phyloP scores from a whole-genome alignment of 805 yeast genomes.

The Kazachstania bromeliacearum region DNA sequence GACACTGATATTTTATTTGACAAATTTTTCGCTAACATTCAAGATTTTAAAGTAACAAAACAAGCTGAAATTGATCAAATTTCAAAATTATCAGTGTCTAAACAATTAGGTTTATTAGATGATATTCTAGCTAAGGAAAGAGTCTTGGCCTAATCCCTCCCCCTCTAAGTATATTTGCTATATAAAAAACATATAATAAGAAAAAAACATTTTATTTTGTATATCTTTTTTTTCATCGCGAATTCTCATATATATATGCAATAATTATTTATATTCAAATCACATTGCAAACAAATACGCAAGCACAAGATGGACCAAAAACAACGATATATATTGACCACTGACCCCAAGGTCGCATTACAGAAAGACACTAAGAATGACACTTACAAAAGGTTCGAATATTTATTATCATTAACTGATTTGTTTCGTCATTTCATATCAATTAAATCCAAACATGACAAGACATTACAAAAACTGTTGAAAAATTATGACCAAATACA shows the following conservation, averaged over 20 bases:
- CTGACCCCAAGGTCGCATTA: slow-evolving; percentile 51
- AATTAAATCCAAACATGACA: slow-evolving; percentile 69
- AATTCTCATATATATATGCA: background rate
- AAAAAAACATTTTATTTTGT: background rate
- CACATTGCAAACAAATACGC: too few relatives aligned
- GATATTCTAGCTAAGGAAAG: slow-evolving; percentile 26
- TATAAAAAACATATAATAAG: background rate
- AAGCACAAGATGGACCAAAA: too few relatives aligned
- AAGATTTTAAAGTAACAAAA: slow-evolving; percentile 38
- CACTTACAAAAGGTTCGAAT: slow-evolving; percentile 69
- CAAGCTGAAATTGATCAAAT: slow-evolving; percentile 9
- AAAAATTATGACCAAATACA: slow-evolving; percentile 44
- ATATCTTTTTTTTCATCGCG: background rate
- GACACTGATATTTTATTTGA: slow-evolving; percentile 89
- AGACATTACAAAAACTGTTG: slow-evolving; percentile 52
- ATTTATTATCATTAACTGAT: slow-evolving; percentile 73
- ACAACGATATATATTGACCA: slow-evolving; percentile 39
- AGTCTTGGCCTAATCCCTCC: slow-evolving; percentile 14
- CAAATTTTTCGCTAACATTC: slow-evolving; percentile 68
- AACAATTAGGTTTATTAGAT: slow-evolving; percentile 15
- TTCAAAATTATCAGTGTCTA: slow-evolving; percentile 14
- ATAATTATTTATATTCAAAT: too few relatives aligned
- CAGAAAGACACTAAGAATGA: slow-evolving; percentile 46
- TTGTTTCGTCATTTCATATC: slow-evolving; percentile 83
- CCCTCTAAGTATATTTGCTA: background rate